These are phyloP conservation scores for Penicillium concentricum DNA, from an alignment of 2,329 filamentous ascomycete genomes.

Conservation along the genomic window DNA sequence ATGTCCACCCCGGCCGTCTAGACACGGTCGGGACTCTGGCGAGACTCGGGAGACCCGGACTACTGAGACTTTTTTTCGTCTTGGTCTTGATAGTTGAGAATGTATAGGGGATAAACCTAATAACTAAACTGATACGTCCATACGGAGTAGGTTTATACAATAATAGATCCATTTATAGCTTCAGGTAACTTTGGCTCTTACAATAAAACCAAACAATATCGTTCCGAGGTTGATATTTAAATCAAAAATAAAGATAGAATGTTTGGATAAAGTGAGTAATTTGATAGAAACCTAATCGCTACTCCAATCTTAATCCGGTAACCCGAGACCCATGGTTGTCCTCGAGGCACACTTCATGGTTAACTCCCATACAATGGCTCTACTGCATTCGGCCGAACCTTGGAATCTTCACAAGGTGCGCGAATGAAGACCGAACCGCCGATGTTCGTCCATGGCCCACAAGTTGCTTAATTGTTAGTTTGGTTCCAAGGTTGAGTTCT, in stretches of 20 bases:
- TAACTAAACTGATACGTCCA: not conserved
- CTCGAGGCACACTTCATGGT: constrained; percentile 18
- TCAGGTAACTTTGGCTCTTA: not conserved
- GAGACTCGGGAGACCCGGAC: not conserved
- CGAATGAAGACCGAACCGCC: not conserved
- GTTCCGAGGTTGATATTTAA: not conserved
- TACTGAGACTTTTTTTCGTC: not conserved
- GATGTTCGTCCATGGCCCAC: not conserved
- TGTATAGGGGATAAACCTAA: not conserved
- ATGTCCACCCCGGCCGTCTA: not conserved
- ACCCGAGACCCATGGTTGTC: constrained; percentile 15
- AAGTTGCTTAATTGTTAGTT: not conserved
- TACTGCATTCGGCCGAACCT: constrained; percentile 5
- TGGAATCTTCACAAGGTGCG: not conserved
- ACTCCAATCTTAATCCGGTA: constrained; percentile 3
- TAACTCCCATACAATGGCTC: not conserved
- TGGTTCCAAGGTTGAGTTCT: not conserved
- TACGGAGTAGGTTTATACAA: not conserved
- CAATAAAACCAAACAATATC: not conserved
- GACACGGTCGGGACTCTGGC: not conserved
- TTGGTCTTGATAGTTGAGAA: not conserved
- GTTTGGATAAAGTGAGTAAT: not conserved
- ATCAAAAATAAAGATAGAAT: not conserved
- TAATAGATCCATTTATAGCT: not conserved
- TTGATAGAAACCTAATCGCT: constrained; percentile 4